phyloP scores from a whole-genome alignment of 1,284 basidiomycete genomes.

The Psilocybe mexicana region DNA sequence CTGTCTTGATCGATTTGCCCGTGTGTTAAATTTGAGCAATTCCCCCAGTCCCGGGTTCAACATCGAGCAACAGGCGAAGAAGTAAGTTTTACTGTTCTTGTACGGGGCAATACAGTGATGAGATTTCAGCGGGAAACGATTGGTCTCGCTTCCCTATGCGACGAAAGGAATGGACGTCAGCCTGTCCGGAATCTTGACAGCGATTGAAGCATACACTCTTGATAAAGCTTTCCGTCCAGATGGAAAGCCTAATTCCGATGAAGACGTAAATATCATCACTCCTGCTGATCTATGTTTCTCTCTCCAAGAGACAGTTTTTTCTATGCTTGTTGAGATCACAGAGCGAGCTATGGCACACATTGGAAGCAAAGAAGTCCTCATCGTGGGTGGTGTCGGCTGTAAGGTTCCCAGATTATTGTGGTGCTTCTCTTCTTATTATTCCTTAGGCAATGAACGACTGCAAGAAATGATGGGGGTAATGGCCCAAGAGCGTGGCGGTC shows the following conservation, averaged over 20 bases:
- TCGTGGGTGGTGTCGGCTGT: conserved; percentile 99
- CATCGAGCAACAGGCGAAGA: conserved; percentile 94
- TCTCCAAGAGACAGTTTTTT: conserved; percentile 95
- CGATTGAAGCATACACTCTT: conserved; percentile 84
- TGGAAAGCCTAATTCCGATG: conserved; percentile 35
- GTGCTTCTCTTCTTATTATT: conserved; percentile 1
- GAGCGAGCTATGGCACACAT: conserved; percentile 99
- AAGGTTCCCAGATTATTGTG: conserved; percentile 32
- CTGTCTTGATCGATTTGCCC: conserved; percentile 95
- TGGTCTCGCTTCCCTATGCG: conserved; percentile 88
- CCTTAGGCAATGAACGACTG: conserved; percentile 82
- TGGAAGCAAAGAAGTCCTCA: conserved; percentile 92
- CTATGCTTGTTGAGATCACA: conserved; percentile 99
- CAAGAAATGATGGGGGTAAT: conserved; percentile 99
- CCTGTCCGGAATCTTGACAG: conserved; percentile 89
- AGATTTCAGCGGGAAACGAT: conserved; percentile 59
- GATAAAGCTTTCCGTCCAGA: conserved; percentile 72
- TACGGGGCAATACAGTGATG: background rate
- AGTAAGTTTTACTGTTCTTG: conserved; percentile 46
- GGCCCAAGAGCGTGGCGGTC: conserved; percentile 88
- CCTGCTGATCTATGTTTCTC: conserved; percentile 96
- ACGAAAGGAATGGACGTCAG: conserved; percentile 99
- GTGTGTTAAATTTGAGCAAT: conserved; percentile 95
- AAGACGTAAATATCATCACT: conserved; percentile 79
- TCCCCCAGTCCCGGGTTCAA: conserved; percentile 98